Base-by-base conservation (phyloP, 768 basidiomycete genomes). In the Termitomyces sp. region DNA sequence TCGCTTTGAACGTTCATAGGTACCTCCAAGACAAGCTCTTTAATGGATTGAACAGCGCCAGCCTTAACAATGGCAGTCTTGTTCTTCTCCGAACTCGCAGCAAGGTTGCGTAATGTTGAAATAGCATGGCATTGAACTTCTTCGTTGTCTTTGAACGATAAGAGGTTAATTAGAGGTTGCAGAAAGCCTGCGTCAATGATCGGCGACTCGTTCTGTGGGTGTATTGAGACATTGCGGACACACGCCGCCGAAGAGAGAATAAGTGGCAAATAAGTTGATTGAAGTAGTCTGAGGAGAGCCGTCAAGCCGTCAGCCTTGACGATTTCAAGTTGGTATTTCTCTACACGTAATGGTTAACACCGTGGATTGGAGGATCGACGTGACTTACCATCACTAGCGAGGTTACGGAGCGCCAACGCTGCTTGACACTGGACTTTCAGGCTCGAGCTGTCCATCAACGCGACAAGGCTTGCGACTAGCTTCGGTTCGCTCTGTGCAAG, bases 91-190 rank as follows among this genome's bases (percentile, higher is more conserved):
- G 90, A 92, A 67, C 91, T 94, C 4, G 97, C 97, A 1, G 97
- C 97, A 16, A 99, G 82, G 68, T 99, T 99, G 16, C 97, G 84
- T 44, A 99, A 78, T 0, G 97, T 99, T 12, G 94, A 96, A 62
- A 99, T 99, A 19, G 97, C 97, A 66, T 99, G 97, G 68, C 97
- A 98, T 69, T 99, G 97, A 23, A 99, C 95, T 73, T 99, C 97
- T 75, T 99, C 97, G 67, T 98, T 98, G 72, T 99, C 97, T 71
- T 98, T 98, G 78, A 98, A 98, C 1, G 95, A 92, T 21, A 99
- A 78, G 32, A 99, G 82, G 68, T 93, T 95, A 71, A 99, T 98
- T 40, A 99, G 77, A 0, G 97, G 97, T 66, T 93, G 90, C 60
- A 98, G 75, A 80, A 99, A 99, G 19, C 96, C 96, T 35, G 94